A percentile compares a stretch with the other conserved stretches of the same genome.
Conservation (phyloP, 2,329 filamentous ascomycete genomes). For the Botrytis fabae region DNA sequence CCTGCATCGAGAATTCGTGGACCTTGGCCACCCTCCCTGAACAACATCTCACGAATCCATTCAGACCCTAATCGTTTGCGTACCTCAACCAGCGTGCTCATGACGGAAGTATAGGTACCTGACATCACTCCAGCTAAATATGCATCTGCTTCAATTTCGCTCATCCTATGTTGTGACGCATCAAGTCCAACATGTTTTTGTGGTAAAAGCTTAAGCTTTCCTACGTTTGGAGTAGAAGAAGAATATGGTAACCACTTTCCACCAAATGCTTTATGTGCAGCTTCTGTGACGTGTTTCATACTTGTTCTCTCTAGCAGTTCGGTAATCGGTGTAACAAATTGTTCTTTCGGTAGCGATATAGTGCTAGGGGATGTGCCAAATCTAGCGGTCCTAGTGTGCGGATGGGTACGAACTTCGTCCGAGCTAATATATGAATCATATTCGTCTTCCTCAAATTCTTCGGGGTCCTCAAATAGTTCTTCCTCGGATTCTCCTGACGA, state of each 20-base stretch:
- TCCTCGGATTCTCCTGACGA: slow-evolving; percentile 31
- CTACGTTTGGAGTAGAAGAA: slow-evolving; percentile 61
- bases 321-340: slow-evolving; percentile 69
- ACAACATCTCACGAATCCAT: slow-evolving; percentile 67
- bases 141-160: slow-evolving; percentile 71
- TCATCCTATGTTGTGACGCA: slow-evolving; percentile 66
- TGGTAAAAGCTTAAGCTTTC: slow-evolving; percentile 52
- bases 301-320: slow-evolving; percentile 67
- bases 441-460: slow-evolving; percentile 31
- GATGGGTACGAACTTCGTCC: slow-evolving; percentile 63
- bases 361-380: slow-evolving; percentile 74
- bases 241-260: slow-evolving; percentile 75
- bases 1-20: slow-evolving; percentile 73
- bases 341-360: slow-evolving; percentile 68
- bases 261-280: slow-evolving; percentile 74
- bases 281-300: slow-evolving; percentile 70
- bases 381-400: slow-evolving; percentile 70
- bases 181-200: slow-evolving; percentile 67
- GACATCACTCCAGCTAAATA: slow-evolving; percentile 71
- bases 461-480: slow-evolving; percentile 34
- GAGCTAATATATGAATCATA: slow-evolving; percentile 36
- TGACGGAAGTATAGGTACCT: slow-evolving; percentile 66
- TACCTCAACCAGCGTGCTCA: slow-evolving; percentile 69
- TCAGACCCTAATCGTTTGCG: slow-evolving; percentile 68
- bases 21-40: slow-evolving; percentile 53